Percentiles rank a stretch among this genome's conserved stretches.
These are phyloP conservation scores for Melaleuca quinquenervia DNA, from an alignment of 345 rosid genomes.

Conservation along the genomic window DNA sequence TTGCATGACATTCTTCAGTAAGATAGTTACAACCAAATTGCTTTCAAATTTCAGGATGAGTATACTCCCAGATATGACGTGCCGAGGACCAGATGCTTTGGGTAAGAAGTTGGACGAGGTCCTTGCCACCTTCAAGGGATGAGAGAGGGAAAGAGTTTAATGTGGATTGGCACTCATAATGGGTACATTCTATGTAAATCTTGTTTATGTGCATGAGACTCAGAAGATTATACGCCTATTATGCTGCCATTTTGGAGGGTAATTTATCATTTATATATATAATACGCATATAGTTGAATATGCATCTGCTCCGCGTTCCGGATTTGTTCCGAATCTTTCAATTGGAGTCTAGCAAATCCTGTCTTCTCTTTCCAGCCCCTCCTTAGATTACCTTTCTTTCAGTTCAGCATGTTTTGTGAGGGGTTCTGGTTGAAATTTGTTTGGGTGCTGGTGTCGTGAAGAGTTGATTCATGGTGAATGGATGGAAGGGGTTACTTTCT, in stretches of 20 bases:
- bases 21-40: neutral
- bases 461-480: neutral
- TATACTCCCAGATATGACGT: constrained; percentile 13
- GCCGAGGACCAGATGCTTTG: constrained; percentile 15
- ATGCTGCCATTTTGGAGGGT: neutral
- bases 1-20: neutral
- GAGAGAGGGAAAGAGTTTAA: neutral
- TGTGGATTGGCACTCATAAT: neutral
- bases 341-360: neutral
- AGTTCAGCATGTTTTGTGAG: neutral
- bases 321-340: neutral
- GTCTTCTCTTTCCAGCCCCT: neutral
- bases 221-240: neutral
- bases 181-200: neutral
- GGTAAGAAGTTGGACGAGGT: neutral
- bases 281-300: neutral
- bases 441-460: neutral
- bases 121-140: neutral
- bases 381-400: neutral
- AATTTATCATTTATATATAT: neutral
- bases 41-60: constrained; percentile 8
- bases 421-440: neutral
- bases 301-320: neutral
- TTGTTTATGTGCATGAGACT: neutral
- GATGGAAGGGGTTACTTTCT: neutral